phyloP scores from a whole-genome alignment of 306 rosid species.

The Pachyrhizus erosus region DNA sequence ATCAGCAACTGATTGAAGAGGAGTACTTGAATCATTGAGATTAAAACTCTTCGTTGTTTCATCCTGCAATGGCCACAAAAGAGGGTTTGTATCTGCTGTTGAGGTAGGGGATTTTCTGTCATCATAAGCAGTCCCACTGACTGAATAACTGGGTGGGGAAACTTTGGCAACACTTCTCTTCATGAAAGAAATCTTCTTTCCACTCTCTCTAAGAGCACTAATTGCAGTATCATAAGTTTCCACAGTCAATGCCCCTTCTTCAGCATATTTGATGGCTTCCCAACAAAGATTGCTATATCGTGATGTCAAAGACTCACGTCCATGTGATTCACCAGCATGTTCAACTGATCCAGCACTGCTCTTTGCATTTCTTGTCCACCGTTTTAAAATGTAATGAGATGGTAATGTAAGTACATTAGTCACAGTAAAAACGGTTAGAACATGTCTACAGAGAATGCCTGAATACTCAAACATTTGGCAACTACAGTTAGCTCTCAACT shows the following conservation, averaged over 20 bases:
- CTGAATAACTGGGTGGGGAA: constrained; percentile 62
- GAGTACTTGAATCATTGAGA: constrained; percentile 76
- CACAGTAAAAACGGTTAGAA: constrained; percentile 92
- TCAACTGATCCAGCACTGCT: constrained; percentile 64
- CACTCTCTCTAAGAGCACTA: constrained; percentile 76
- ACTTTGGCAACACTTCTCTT: constrained; percentile 81
- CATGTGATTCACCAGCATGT: constrained; percentile 59
- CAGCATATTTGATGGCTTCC: constrained; percentile 89
- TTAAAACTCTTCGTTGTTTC: constrained; percentile 76
- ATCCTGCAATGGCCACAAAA: constrained; percentile 90
- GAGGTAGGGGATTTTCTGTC: constrained; percentile 66
- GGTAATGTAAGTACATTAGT: constrained; percentile 91
- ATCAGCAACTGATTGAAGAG: constrained; percentile 73
- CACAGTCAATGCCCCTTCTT: constrained; percentile 83
- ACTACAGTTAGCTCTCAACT: constrained; percentile 88
- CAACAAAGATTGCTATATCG: constrained; percentile 80
- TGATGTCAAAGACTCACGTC: constrained; percentile 67
- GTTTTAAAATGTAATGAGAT: constrained; percentile 83
- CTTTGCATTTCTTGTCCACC: constrained; percentile 96
- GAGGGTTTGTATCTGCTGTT: constrained; percentile 72
- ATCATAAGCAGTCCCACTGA: constrained; percentile 57
- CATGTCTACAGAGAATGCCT: constrained; percentile 95
- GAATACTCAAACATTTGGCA: constrained; percentile 97
- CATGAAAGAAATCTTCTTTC: constrained; percentile 69
- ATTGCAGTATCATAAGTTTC: constrained; percentile 85